A percentile compares a stretch with the other conserved stretches of the same genome.
Conservation (phyloP, 495 filamentous ascomycete species). For the Pyronema domesticum region DNA sequence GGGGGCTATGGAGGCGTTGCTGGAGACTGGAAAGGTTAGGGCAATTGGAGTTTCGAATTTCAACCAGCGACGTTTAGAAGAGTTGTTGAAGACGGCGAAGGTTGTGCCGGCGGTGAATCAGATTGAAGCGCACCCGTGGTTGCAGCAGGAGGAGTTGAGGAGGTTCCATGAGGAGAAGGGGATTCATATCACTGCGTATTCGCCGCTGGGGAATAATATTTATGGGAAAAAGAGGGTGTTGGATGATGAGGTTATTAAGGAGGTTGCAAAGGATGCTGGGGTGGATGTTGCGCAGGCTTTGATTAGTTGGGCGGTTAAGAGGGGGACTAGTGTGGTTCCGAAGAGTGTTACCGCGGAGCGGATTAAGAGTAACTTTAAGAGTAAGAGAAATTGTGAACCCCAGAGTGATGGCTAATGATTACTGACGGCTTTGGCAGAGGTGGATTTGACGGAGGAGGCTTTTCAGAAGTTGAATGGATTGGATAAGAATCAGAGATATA, state of each 20-base stretch:
- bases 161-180: constrained; percentile 32
- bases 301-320: constrained; percentile 34
- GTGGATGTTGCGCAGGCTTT: constrained; percentile 33
- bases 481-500: constrained; percentile 33
- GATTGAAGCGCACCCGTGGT: constrained; percentile 71
- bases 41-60: constrained; percentile 78
- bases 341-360: constrained; percentile 42
- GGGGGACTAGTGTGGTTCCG: constrained; percentile 39
- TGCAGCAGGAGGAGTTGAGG: constrained; percentile 42
- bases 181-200: constrained; percentile 43
- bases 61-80: constrained; percentile 50
- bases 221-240: constrained; percentile 28
- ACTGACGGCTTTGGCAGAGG: constrained; percentile 24
- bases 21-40: constrained; percentile 47
- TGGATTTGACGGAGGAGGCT: constrained; percentile 31
- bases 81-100: constrained; percentile 47
- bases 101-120: constrained; percentile 72
- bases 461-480: constrained; percentile 31
- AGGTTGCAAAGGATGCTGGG: constrained; percentile 30
- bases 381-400: constrained; percentile 1
- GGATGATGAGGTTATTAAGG: constrained; percentile 27
- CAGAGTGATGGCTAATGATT: not conserved
- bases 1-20: constrained; percentile 61
- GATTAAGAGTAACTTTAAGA: constrained; percentile 41
- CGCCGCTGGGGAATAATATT: constrained; percentile 42